Conservation (phyloP, 2,329 filamentous ascomycete genomes). For the Nothopassalora personata region DNA sequence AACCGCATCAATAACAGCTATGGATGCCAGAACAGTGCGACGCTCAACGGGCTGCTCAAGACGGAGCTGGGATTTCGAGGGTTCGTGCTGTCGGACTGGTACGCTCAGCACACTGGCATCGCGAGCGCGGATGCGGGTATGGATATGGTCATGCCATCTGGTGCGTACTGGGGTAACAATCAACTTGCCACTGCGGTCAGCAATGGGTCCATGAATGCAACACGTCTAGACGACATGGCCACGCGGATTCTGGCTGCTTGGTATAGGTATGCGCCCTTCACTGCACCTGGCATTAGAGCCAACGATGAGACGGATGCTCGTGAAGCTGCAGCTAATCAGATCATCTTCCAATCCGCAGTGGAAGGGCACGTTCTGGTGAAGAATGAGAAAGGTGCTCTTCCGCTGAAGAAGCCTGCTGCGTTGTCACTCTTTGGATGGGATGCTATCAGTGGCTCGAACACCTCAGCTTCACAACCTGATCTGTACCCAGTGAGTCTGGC, state of each 20-base stretch:
- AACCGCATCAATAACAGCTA: conserved; percentile 46
- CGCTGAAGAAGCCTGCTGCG: conserved; percentile 45
- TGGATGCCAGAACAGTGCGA: conserved; percentile 63
- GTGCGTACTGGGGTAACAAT: conserved; percentile 22
- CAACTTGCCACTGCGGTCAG: conserved; percentile 29
- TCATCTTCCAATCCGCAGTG: conserved; percentile 50
- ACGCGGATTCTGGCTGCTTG: conserved; percentile 29
- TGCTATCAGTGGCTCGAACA: conserved; percentile 19
- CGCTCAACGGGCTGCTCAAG: conserved; percentile 64
- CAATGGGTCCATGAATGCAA: conserved; percentile 29
- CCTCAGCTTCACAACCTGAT: conserved; percentile 4
- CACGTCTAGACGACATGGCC: conserved; percentile 34
- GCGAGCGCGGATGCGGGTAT: conserved; percentile 28
- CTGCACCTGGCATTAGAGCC: conserved; percentile 42
- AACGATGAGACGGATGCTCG: conserved; percentile 51
- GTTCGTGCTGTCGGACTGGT: conserved; percentile 47
- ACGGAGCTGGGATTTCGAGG: conserved; percentile 46
- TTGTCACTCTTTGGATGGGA: conserved; percentile 45
- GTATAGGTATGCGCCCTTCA: conserved; percentile 20
- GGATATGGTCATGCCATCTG: conserved; percentile 30
- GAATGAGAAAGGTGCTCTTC: conserved; percentile 52
- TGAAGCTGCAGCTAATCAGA: conserved; percentile 44
- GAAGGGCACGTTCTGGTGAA: conserved; percentile 61
- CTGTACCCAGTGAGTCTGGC: conserved; percentile 10
- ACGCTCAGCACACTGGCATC: conserved; percentile 30